Base-by-base conservation (phyloP, 2,329 filamentous ascomycete species). In the Colletotrichum gloeosporioides region DNA sequence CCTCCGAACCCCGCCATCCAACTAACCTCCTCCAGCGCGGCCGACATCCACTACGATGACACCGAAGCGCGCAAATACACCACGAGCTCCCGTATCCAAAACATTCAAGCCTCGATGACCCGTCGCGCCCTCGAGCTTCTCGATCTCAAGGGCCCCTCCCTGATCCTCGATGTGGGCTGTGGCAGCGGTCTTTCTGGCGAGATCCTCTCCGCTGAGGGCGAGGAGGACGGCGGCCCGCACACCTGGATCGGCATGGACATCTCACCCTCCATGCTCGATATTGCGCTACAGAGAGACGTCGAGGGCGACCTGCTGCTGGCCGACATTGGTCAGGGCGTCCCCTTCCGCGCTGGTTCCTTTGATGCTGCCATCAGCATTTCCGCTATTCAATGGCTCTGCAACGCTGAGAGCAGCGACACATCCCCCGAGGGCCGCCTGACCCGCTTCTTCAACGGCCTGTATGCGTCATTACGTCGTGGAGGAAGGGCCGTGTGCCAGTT, bases 241-340 rank as follows among this genome's bases (percentile, higher is more conserved):
- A 93, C 93, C 2, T 99, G 97, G 97, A 89, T 99, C n/a, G 97
- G 97, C 76, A 96, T 99, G 94, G 97, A 99, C 83, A 93, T 99
- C 29, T 95, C 94, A 6, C 93, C 95, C 0, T 95, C 94, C n/a
- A 99, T 99, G 97, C 89, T 99, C n/a, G 96, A 97, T 79, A 92
- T 98, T 61, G 97, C 97, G 2, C 89, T 99, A 0, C 95, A 98
- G 84, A 89, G 96, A 62, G 96, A 98, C 76, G 95, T 97, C 0
- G 96, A 98, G 77, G 97, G 97, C 3, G 97, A 99, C 82, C 87
- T 99, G n/a, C 89, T 99, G 80, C 91, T 99, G 1, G 95, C 96
- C 5, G 97, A 99, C 82, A 98, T 98, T 67, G 97, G 97, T 0
- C 97, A 99, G 82, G 97, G 97, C 2, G 92, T 99, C 0, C 97